Percentiles rank a stretch among this genome's conserved stretches.
phyloP scores from a whole-genome alignment of 1,139 yeast species.

The Yamadazyma siamensis region DNA sequence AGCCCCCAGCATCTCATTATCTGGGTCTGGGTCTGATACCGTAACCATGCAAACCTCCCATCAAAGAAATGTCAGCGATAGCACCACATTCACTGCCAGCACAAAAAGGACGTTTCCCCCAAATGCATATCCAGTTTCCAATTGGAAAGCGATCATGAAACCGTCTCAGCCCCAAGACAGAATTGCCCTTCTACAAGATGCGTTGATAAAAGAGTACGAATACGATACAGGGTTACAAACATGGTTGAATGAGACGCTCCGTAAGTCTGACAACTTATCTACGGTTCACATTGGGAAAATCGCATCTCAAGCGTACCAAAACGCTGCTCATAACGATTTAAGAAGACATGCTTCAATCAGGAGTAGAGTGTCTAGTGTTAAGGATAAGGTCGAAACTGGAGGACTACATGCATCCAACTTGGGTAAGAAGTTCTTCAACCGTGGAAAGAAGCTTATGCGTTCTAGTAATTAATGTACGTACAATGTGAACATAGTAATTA shows the following conservation, averaged over 20 bases:
- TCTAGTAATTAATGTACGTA: conserved; percentile 6
- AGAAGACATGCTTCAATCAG: conserved; percentile 41
- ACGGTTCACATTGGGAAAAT: conserved; percentile 44
- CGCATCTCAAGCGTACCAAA: conserved; percentile 46
- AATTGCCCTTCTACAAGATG: conserved; percentile 38
- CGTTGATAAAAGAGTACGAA: conserved; percentile 36
- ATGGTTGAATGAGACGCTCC: conserved; percentile 45
- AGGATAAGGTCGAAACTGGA: conserved; percentile 42
- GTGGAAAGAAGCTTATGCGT: conserved; percentile 42
- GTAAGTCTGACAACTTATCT: conserved; percentile 30
- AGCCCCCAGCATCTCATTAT: conserved; percentile 8
- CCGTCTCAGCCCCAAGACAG: conserved; percentile 43
- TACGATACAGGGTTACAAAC: conserved; percentile 44
- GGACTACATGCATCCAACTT: conserved; percentile 41
- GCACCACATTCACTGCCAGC: conserved; percentile 6
- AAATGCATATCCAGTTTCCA: conserved; percentile 33
- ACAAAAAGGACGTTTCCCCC: conserved; percentile 14
- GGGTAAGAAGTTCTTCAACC: conserved; percentile 40
- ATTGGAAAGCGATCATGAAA: conserved; percentile 44
- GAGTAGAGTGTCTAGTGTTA: conserved; percentile 41
- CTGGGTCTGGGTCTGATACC: conserved; percentile 1
- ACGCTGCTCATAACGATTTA: conserved; percentile 44
- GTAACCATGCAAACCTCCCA: conserved; percentile 3
- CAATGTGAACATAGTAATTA: no score
- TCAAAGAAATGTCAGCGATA: conserved; percentile 9